These are phyloP conservation scores for Gaeumannomyces sp. DNA, from an alignment of 2,329 filamentous ascomycete genomes.

Conservation along the genomic window DNA sequence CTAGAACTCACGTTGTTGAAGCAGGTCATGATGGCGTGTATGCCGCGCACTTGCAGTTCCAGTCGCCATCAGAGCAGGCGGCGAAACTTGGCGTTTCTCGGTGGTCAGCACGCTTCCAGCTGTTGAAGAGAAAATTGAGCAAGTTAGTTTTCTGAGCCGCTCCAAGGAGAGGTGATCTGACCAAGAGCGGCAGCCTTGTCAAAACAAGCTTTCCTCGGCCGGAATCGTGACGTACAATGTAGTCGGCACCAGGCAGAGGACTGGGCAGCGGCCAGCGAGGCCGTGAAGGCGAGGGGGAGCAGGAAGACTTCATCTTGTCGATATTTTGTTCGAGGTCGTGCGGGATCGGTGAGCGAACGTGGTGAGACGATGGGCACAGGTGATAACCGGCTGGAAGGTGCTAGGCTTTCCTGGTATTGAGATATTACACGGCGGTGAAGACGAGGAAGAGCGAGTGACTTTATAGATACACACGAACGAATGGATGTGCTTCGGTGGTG, in stretches of 20 bases:
- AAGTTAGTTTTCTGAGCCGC: neutral
- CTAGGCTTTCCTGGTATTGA: neutral
- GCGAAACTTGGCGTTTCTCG: constrained; percentile 33
- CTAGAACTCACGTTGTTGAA: constrained; percentile 8
- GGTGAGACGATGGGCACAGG: neutral
- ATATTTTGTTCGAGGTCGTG: neutral
- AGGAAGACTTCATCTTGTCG: constrained; percentile 11
- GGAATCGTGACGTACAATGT: constrained; percentile 11
- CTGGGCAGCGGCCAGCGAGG: constrained; percentile 12
- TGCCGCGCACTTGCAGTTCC: constrained; percentile 39
- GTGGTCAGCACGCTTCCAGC: constrained; percentile 17
- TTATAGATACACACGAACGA: neutral
- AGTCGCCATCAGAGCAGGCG: constrained; percentile 35
- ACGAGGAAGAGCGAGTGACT: neutral
- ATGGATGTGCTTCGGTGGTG: neutral
- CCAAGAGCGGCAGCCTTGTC: too few relatives aligned
- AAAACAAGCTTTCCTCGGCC: too few relatives aligned
- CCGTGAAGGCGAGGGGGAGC: constrained; percentile 10
- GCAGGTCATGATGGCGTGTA: constrained; percentile 39
- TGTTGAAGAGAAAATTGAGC: neutral
- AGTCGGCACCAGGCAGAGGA: constrained; percentile 14
- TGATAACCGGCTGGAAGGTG: neutral
- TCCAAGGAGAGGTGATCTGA: too few relatives aligned
- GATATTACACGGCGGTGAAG: neutral
- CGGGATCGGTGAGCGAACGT: neutral